A percentile compares a stretch with the other conserved stretches of the same genome.
phyloP scores from a whole-genome alignment of 2,329 filamentous ascomycete species.

The Fusarium succisae region DNA sequence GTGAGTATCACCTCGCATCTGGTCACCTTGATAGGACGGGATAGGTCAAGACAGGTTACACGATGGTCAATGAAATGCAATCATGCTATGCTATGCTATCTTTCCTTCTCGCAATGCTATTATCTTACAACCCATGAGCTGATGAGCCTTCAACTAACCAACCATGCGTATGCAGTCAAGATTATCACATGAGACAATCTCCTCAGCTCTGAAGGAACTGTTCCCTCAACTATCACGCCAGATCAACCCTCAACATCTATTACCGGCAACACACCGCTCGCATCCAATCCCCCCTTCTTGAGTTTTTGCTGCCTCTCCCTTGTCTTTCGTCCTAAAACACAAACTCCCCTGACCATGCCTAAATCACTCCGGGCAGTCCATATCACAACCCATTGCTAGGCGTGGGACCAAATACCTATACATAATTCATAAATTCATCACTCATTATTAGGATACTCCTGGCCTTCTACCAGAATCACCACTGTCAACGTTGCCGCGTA shows the following conservation, averaged over 20 bases:
- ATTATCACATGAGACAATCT: conserved; percentile 2
- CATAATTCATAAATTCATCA: conserved; percentile 43
- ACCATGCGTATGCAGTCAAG: neutral
- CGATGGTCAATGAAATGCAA: neutral
- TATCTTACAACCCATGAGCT: conserved; percentile 10
- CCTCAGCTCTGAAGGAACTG: neutral
- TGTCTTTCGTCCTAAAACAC: neutral
- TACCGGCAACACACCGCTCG: conserved; percentile 10
- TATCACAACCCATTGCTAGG: conserved; percentile 14
- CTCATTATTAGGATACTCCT: conserved; percentile 55
- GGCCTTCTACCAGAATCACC: conserved; percentile 71
- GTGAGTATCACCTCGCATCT: conserved; percentile 11
- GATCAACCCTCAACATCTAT: conserved; percentile 2
- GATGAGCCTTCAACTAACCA: neutral
- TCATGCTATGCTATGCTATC: conserved; percentile 1
- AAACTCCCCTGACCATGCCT: conserved; percentile 21
- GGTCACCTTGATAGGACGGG: neutral
- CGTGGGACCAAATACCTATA: conserved; percentile 11
- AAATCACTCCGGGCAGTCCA: conserved; percentile 5
- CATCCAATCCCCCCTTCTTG: conserved; percentile 2
- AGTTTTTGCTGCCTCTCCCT: conserved; percentile 2
- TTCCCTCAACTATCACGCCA: conserved; percentile 15
- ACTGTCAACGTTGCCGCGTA: conserved; percentile 79
- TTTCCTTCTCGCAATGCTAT: neutral
- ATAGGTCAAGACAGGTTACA: neutral